Evolutionary conservation across 2,329 filamentous ascomycete genomes (phyloP).

Genomic region (Verticillium zaregamsianum): DNA sequence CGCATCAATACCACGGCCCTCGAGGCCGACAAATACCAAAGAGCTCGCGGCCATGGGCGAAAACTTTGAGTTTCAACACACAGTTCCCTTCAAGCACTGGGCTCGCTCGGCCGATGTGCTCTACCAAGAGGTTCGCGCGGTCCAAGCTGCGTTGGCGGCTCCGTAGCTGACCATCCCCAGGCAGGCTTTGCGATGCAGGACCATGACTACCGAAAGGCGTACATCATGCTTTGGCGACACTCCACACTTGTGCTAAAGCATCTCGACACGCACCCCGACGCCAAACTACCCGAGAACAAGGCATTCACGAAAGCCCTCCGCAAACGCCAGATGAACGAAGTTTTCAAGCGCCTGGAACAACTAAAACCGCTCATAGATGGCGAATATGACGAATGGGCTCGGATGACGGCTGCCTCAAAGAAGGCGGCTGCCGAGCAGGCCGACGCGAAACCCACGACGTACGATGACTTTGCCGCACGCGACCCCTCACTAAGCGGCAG

Average conservation of each 20-base stretch:
- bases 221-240: conserved; percentile 86
- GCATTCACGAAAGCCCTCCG: conserved; percentile 53
- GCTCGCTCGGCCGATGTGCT: conserved; percentile 74
- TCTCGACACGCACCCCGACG: conserved; percentile 72
- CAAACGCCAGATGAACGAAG: conserved; percentile 43
- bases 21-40: conserved; percentile 65
- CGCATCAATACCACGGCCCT: conserved; percentile 26
- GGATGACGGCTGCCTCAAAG: conserved; percentile 41
- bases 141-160: not conserved
- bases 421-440: conserved; percentile 15
- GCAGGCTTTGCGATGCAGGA: conserved; percentile 82
- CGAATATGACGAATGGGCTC: conserved; percentile 64
- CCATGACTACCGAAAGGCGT: conserved; percentile 82
- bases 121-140: conserved; percentile 67
- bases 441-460: conserved; percentile 23
- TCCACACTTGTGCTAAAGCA: conserved; percentile 77
- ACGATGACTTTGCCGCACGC: conserved; percentile 44
- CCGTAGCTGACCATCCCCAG: conserved; percentile 38
- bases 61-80: conserved; percentile 75
- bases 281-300: conserved; percentile 60
- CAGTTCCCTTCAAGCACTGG: conserved; percentile 77
- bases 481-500: conserved; percentile 59
- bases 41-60: conserved; percentile 74
- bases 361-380: conserved; percentile 75
- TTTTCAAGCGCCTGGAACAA: conserved; percentile 68